Percentiles rank a stretch among this genome's conserved stretches.
Conservation (phyloP, 179 eudicot species). For the Carnegiea gigantea region DNA sequence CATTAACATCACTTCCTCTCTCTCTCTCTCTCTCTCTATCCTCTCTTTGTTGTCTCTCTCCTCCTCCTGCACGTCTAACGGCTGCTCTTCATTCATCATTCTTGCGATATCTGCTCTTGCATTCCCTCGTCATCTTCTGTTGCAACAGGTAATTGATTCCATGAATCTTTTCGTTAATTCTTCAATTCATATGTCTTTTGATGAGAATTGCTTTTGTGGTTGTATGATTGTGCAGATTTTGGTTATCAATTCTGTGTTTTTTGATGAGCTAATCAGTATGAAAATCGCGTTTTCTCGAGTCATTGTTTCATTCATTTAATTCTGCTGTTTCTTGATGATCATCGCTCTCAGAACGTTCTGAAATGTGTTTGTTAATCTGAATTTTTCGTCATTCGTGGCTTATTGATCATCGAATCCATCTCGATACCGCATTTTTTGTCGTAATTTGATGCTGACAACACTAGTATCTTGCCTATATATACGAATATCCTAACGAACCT, state of each 20-base stretch:
- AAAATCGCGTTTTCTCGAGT: neutral
- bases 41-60: neutral
- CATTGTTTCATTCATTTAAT: neutral
- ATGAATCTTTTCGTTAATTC: neutral
- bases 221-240: neutral
- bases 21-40: neutral
- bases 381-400: neutral
- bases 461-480: slow-evolving; percentile 21
- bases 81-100: neutral
- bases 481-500: slow-evolving; percentile 30
- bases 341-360: neutral
- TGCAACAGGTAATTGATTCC: neutral
- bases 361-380: neutral
- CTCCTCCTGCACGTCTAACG: neutral
- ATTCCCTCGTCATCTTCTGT: neutral
- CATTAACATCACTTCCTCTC: neutral
- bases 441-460: slow-evolving; percentile 11
- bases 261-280: neutral
- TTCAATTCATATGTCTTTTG: too few relatives aligned
- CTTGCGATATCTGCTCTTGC: neutral
- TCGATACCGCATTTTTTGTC: slow-evolving; percentile 11
- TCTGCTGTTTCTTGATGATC: neutral
- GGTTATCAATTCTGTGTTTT: neutral
- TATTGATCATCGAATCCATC: neutral
- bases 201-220: neutral